Base-by-base conservation (phyloP, 176 grass and related monocot genomes). In the Leersia perrieri region DNA sequence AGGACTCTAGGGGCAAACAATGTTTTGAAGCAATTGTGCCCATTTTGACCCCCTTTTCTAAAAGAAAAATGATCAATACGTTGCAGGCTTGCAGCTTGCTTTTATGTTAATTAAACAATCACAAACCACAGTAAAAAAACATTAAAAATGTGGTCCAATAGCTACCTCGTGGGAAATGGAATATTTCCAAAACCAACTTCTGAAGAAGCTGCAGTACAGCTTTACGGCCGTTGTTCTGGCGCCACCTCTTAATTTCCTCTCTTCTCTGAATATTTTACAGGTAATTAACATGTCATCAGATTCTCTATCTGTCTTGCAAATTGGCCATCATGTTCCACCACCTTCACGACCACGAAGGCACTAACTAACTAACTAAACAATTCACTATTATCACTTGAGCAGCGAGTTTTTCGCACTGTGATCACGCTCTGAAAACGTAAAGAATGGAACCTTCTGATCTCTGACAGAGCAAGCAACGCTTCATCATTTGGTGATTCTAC, bases 361-460 rank as follows among this genome's bases (percentile, higher is more conserved):
- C n/a, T n/a, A n/a, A n/a, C 15, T 28, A 7, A 67, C 10, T 41
- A 66, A 47, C 11, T 80, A 80, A 80, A 60, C 66, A 70, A 58
- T n/a, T 40, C 33, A n/a, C n/a, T n/a, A n/a, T n/a, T 18, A 41
- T 27, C 44, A 20, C n/a, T 30, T n/a, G n/a, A 16, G 7, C 35
- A 33, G 22, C 35, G 35, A 38, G 35, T 3, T 7, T 38, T 38
- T 38, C 35, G 35, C 3, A 58, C 49, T 7, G 9, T 20, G 27
- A 79, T 53, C 32, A 27, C 62, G 32, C 31, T 80, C 32, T 25
- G 31, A 39, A 36, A 33, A 10, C 61, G 11, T 30, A 60, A 29
- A 40, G 65, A 57, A 39, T 49, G 29, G 78, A 70, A 58, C 65
- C 65, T 80, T 69, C 64, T 69, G 63, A 79, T 13, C 63, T 11